Conservation (phyloP, 2,329 filamentous ascomycete species). For the Diplodia scrobiculata region DNA sequence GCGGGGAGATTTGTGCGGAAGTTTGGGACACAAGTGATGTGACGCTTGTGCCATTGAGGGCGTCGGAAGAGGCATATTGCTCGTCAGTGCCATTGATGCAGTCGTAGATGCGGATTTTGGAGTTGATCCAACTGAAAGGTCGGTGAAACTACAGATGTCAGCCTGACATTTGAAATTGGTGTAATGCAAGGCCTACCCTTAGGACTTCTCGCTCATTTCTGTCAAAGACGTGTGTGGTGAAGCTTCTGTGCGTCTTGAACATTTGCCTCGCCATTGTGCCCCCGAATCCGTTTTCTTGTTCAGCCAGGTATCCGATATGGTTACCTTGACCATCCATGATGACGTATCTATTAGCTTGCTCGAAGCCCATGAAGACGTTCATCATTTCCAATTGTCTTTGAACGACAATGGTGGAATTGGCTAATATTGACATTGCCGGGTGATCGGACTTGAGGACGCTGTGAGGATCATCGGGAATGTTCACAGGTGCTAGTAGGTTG, state of each 20-base stretch:
- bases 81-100: conserved; percentile 34
- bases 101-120: conserved; percentile 51
- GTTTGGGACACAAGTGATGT: conserved; percentile 49
- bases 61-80: conserved; percentile 46
- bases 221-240: conserved; percentile 68
- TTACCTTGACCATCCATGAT: conserved; percentile 66
- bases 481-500: conserved; percentile 61
- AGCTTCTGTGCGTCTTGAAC: conserved; percentile 64
- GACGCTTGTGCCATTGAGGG: conserved; percentile 50
- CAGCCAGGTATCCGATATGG: conserved; percentile 66
- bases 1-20: conserved; percentile 50
- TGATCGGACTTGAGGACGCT: conserved; percentile 61
- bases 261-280: conserved; percentile 61
- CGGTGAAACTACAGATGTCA: conserved; percentile 55
- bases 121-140: conserved; percentile 66
- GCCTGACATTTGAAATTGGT: conserved; percentile 47
- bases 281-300: conserved; percentile 62
- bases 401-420: conserved; percentile 64
- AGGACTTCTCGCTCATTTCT: conserved; percentile 62
- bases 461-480: conserved; percentile 63
- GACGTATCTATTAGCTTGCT: conserved; percentile 67
- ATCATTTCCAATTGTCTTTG: conserved; percentile 67
- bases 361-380: conserved; percentile 67
- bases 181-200: conserved; percentile 38
- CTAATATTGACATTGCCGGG: conserved; percentile 59